phyloP scores from a whole-genome alignment of 768 basidiomycete genomes.

The Tylopilus subfusipes region DNA sequence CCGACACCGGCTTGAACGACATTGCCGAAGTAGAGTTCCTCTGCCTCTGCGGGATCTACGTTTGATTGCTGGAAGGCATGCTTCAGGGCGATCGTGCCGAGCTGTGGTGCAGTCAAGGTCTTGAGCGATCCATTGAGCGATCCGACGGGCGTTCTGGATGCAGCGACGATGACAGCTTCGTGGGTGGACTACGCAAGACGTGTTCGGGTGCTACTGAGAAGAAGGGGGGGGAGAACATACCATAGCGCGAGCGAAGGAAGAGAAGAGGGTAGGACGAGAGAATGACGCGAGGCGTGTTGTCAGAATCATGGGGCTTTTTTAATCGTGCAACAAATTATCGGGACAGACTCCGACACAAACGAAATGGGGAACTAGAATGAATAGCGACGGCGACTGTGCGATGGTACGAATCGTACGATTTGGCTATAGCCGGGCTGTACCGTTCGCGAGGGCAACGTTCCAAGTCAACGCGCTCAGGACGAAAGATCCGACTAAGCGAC shows the following conservation, averaged over 20 bases:
- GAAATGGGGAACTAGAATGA: neutral
- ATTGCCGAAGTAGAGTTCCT: constrained; percentile 97
- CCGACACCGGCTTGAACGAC: constrained; percentile 97
- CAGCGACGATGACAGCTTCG: constrained; percentile 92
- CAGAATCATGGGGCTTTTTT: constrained; percentile 39
- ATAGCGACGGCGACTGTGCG: neutral
- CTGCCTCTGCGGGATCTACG: constrained; percentile 77
- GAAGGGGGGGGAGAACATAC: constrained; percentile 30
- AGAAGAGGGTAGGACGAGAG: constrained; percentile 37
- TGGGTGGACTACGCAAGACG: constrained; percentile 39
- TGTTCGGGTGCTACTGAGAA: neutral
- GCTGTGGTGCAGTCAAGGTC: constrained; percentile 83
- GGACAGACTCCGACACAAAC: constrained; percentile 22
- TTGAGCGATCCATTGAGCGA: constrained; percentile 90
- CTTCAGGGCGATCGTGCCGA: constrained; percentile 86
- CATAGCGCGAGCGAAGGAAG: constrained; percentile 45
- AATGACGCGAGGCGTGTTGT: constrained; percentile 39
- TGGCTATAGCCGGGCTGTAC: neutral
- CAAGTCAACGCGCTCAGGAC: neutral
- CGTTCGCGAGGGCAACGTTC: neutral
- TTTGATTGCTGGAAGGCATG: constrained; percentile 80
- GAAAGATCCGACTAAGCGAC: constrained; percentile 11
- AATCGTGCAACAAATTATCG: constrained; percentile 13
- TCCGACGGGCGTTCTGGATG: constrained; percentile 90
- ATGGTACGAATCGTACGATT: constrained; percentile 11